Base-by-base conservation (phyloP, 2,329 filamentous ascomycete species). In the Alternaria brassicicola region DNA sequence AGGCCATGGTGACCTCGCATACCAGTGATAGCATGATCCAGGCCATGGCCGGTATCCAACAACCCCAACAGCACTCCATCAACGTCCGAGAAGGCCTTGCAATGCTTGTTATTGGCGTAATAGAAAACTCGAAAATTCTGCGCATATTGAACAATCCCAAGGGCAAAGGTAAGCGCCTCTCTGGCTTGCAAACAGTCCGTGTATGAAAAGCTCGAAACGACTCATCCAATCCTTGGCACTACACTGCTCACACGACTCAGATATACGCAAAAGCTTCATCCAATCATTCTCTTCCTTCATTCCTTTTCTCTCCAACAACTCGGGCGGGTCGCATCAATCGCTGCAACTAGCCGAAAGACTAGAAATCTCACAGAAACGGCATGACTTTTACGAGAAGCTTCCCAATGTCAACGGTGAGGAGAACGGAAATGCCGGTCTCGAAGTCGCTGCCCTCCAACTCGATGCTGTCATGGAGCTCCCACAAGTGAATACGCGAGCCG, bases 401-500 rank as follows among this genome's bases (percentile, higher is more conserved):
- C 78, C 79, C 1, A 73, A 74, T 26, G 71, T 81, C 17, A 78
- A 81, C 64, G 80, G 82, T 50, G 80, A 80, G 39, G 50, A 61
- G 15, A 70, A 66, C 56, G 75, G 72, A 50, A 65, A 79, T 56
- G 77, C 79, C 38, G 68, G 64, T 13, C 70, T 80, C 48, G 78
- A 78, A 60, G 71, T 77, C 57, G 71, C 78, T 58, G 77, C 79
- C 17, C 72, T 85, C n/a, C 82, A 85, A 51, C 81, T 86, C 35
- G 82, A 85, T 61, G 77, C 81, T 13, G 72, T 88, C 9, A 80
- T 85, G 25, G 91, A 96, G 48, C 78, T 93, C 9, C 89, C 90
- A 3, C 81, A 87, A 28, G 82, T 89, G 46, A 92, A 91, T 65
- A 91, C 92, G 3, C 86, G 92, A 74, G 90, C 91, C 50, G 93